Evolutionary conservation across 768 basidiomycete genomes (phyloP), one percentile per base, ranked within the genome.

Genomic region (Mycena capillaripes): DNA sequence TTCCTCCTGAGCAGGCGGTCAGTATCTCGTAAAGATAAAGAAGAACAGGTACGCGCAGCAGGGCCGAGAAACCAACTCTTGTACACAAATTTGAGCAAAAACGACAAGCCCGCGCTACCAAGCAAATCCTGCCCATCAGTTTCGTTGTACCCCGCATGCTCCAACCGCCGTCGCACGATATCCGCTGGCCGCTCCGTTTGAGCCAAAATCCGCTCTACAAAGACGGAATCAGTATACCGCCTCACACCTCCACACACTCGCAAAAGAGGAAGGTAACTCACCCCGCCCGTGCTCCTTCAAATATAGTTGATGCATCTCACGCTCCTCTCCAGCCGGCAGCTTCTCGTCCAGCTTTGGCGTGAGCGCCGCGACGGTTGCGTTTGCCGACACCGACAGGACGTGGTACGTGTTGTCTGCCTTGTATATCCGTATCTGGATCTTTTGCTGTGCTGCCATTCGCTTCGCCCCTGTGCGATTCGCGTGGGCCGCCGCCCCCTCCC

Each of bases 1-100:
- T 69, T 96, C 93, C 75, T 93, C 92, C 93, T 97, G 75, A 58
- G 25, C 2, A 50, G 23, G 29, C 50, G 68, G 32, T 70, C 58
- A 52, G n/a, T 17, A 38, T 12, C 21, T 44, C 4, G 50, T n/a
- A 7, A 55, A 46, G 44, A 52, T 3, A 38, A 61, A 44, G 34
- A 46, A 60, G n/a, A 55, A 62, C 50, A 25, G 61, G 46, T 4
- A 86, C 91, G 64, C 79, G 93, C 92, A 72, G 89, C 81, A 57
- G 90, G 86, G 16, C 89, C 91, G 21, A 95, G 85, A 19, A 90
- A 84, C 71, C 91, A 91, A 76, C 89, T 92, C 79, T 97, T 96
- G 83, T 94, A 98, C 25, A 97, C 90, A 76, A 98, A 97, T 76
- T 93, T 94, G 80, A 96, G 88, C 29, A 99, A 86, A 78, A 97